Conservation (phyloP, 2,329 filamentous ascomycete species). For the Epichloe sibirici region DNA sequence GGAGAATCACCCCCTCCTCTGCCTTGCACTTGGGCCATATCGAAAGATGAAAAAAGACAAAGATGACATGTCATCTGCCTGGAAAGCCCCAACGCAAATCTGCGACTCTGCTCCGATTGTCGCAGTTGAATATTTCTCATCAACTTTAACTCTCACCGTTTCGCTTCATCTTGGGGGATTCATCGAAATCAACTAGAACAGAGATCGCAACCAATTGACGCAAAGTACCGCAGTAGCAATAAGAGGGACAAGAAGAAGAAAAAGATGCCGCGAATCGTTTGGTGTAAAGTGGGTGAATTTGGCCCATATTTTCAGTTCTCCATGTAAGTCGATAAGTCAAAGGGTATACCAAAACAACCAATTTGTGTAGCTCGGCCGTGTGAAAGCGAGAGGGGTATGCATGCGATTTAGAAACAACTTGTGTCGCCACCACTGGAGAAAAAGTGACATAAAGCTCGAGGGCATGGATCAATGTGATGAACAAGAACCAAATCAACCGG, state of each 20-base stretch:
- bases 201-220: neutral
- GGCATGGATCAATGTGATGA: neutral
- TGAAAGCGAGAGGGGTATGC: neutral
- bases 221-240: neutral
- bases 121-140: neutral
- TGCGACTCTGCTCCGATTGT: neutral
- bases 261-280: neutral
- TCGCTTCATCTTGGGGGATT: neutral
- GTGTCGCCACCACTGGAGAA: neutral
- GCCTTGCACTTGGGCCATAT: neutral
- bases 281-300: neutral
- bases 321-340: constrained; percentile 5
- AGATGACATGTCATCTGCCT: neutral
- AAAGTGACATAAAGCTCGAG: neutral
- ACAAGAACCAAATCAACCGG: neutral
- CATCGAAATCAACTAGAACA: neutral
- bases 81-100: neutral
- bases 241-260: neutral
- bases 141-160: neutral
- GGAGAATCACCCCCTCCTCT: neutral
- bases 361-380: neutral
- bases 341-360: constrained; percentile 17
- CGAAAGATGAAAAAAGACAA: neutral
- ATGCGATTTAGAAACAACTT: neutral
- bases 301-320: constrained; percentile 1